Evolutionary conservation across 495 filamentous ascomycete species (phyloP), one percentile per base, ranked within the genome.

Genomic region (Lasiosphaeria ovina): DNA sequence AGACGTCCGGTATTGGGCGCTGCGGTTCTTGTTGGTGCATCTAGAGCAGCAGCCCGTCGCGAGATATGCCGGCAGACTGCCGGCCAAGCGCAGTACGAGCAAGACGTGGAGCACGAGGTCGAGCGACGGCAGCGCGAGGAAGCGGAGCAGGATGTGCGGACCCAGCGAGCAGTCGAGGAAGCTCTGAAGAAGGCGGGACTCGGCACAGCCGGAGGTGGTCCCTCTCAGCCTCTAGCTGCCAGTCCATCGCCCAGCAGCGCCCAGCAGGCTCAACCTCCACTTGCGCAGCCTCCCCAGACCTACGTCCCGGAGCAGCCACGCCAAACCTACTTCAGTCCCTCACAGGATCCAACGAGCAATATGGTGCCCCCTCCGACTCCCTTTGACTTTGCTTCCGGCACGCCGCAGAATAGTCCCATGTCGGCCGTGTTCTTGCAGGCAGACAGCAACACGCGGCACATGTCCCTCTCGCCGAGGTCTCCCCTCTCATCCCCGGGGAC

Each of bases 11-110:
- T 57, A 9, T 54, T 62, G 2, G 54, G 36, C 12, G 53, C 60
- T n/a, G 60, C 60, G 47, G 35, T 57, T 32, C 48, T 62, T 31
- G 35, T 57, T 16, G 54, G 48, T 6, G 54, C 60, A 11, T 57
- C 54, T 11, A 34, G 54, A 24, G 7, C n/a, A 17, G 35, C 55
- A 17, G 48, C 60, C 47, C 35, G 38, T 12, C 60, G 38, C 24
- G 32, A 62, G 44, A 54, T 52, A 7, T 17, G 50, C 6, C 48
- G 24, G 8, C 48, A 57, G 31, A 9, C 35, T 12, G 33, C 16
- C 36, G 31, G 3, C 12, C 54, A 34, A 12, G 8, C 36, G 12
- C 36, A 34, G 14, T 34, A 47, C 54, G 51, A 54, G 32, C 5
- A 54, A 3, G 51, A 54, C 35, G 51, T 54, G 24, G 33, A 54